Percentiles rank a stretch among this genome's conserved stretches.
phyloP scores from a whole-genome alignment of 176 grass and related monocot species.

The Hyparrhenia diplandra region DNA sequence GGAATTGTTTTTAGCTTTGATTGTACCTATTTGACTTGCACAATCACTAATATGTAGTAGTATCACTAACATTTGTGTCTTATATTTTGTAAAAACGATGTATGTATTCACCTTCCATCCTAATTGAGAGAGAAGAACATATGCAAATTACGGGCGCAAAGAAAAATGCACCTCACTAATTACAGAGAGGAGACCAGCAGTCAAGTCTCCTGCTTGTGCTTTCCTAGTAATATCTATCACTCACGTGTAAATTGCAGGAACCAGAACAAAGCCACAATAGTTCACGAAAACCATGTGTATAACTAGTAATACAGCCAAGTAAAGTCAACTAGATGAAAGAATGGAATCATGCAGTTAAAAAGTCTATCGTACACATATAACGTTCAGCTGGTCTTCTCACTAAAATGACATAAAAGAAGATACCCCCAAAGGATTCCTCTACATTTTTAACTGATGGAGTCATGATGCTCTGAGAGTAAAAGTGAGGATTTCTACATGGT shows the following conservation, averaged over 20 bases:
- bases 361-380: background rate
- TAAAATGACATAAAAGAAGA: background rate
- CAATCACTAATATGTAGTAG: constrained; percentile 14
- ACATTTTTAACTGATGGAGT: constrained; percentile 2
- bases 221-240: too few species aligned
- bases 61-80: background rate
- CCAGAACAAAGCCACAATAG: background rate
- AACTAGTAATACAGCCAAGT: background rate
- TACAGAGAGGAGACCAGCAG: too few species aligned
- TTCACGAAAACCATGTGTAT: constrained; percentile 10
- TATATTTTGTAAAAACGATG: too few species aligned
- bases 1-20: constrained; percentile 19
- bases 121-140: too few species aligned
- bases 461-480: background rate
- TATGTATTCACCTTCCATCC: too few species aligned
- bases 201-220: too few species aligned
- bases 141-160: background rate
- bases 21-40: background rate
- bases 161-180: background rate
- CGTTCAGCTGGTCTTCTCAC: background rate
- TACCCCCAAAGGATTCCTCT: background rate
- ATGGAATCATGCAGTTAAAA: background rate
- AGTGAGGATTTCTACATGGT: background rate
- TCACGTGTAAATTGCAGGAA: background rate
- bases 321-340: constrained; percentile 1